phyloP scores from a whole-genome alignment of 192 early-diverging fungal genomes.

The Allomyces arbusculus region DNA sequence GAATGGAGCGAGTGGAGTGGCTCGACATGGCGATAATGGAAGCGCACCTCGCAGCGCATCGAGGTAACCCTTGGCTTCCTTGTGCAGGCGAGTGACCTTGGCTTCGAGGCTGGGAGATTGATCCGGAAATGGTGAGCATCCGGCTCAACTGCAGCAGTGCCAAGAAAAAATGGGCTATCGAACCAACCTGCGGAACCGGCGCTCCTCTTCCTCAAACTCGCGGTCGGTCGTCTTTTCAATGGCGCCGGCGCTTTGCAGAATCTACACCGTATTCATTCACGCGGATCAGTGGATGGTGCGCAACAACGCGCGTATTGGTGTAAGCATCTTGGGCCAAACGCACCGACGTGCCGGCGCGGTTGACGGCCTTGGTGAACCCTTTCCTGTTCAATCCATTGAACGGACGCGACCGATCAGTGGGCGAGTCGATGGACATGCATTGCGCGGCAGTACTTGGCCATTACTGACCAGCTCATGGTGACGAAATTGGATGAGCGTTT shows the following conservation, averaged over 20 bases:
- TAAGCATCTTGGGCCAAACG: too few species aligned
- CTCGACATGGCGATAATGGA: neutral
- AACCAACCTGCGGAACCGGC: conserved; percentile 37
- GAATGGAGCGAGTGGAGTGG: too few species aligned
- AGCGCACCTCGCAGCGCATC: conserved; percentile 50
- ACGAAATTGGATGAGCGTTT: too few species aligned
- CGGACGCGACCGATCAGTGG: too few species aligned
- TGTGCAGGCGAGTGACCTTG: conserved; percentile 62
- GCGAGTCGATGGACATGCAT: too few species aligned
- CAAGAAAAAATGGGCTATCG: neutral
- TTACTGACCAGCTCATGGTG: too few species aligned
- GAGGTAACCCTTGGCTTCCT: conserved; percentile 83
- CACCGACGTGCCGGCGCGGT: conserved; percentile 47
- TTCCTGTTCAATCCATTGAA: conserved; percentile 19
- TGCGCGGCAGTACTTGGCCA: too few species aligned
- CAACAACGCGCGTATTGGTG: neutral
- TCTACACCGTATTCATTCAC: conserved; percentile 4
- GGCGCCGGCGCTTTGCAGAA: conserved; percentile 52
- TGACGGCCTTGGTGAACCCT: conserved; percentile 66
- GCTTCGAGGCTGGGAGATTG: conserved; percentile 41
- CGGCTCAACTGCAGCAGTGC: neutral
- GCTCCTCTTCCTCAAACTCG: conserved; percentile 58
- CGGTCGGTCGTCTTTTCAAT: conserved; percentile 55
- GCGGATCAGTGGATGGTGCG: neutral
- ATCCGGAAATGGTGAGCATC: neutral